Conservation (phyloP, 768 basidiomycete genomes). For the Boletus sp. region DNA sequence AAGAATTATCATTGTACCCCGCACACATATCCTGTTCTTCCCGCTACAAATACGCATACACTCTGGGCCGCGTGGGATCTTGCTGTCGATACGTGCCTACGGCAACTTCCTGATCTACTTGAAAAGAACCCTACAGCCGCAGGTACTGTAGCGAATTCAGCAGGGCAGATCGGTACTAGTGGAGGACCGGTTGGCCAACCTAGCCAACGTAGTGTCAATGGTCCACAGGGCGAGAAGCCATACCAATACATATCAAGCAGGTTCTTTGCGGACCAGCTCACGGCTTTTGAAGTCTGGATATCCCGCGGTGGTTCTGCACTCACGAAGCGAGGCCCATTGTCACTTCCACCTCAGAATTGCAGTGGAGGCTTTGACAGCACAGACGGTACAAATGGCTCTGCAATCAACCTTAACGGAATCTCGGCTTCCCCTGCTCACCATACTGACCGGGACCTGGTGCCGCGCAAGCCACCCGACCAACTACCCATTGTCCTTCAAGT, state of each 20-base stretch:
- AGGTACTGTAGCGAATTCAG: conserved; percentile 21
- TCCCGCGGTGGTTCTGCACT: conserved; percentile 86
- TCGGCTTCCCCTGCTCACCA: conserved; percentile 4
- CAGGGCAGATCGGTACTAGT: conserved; percentile 8
- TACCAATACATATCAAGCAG: conserved; percentile 80
- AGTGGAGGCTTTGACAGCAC: conserved; percentile 26
- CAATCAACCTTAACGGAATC: conserved; percentile 18
- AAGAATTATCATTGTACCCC: conserved; percentile 97
- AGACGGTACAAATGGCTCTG: conserved; percentile 14
- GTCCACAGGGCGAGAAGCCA: conserved; percentile 40
- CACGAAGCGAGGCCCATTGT: conserved; percentile 71
- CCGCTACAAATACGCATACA: conserved; percentile 94
- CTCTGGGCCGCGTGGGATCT: conserved; percentile 98
- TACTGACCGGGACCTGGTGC: conserved; percentile 51
- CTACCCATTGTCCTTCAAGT: conserved; percentile 98
- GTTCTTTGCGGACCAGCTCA: conserved; percentile 95
- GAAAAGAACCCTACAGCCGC: conserved; percentile 33
- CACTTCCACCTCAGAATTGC: conserved; percentile 53
- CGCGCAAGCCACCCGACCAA: conserved; percentile 92
- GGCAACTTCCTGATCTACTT: conserved; percentile 87
- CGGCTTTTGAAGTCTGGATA: conserved; percentile 98
- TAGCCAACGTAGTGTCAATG: conserved; percentile 17
- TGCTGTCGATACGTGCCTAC: conserved; percentile 89
- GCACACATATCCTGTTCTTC: conserved; percentile 86
- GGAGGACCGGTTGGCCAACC: conserved; percentile 18